Evolutionary conservation across 768 basidiomycete species (phyloP).

Genomic region (Pleurotus djamor): DNA sequence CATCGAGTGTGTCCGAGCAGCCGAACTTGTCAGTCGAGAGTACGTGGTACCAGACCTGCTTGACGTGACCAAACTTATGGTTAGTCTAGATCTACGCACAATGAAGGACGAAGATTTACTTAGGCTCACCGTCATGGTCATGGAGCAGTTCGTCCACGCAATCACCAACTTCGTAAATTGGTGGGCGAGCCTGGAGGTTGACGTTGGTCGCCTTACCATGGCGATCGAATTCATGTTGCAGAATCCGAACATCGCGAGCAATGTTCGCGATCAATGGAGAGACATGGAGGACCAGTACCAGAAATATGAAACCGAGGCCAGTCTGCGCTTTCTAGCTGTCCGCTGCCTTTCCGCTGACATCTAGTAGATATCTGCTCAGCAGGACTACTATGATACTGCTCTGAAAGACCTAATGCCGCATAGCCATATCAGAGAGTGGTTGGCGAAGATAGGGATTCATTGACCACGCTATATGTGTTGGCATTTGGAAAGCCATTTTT

Average conservation of each 20-base stretch:
- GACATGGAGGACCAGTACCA: not conserved
- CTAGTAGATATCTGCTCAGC: not conserved
- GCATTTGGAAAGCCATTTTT: too few species aligned
- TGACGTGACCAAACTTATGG: too few species aligned
- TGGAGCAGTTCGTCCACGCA: not conserved
- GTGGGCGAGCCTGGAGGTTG: not conserved
- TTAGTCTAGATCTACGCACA: not conserved
- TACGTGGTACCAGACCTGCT: too few species aligned
- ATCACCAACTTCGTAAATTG: conserved; percentile 2
- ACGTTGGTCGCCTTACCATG: not conserved
- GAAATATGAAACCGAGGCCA: not conserved
- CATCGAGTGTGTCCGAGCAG: not conserved
- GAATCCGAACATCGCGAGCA: not conserved
- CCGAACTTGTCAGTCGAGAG: not conserved
- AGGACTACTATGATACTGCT: not conserved
- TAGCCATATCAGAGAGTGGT: too few species aligned
- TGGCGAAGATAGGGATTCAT: too few species aligned
- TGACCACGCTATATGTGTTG: too few species aligned
- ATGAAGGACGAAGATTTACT: not conserved
- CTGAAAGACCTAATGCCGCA: not conserved
- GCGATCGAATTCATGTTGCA: not conserved
- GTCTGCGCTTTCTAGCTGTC: not conserved
- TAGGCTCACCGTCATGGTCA: not conserved
- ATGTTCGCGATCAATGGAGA: not conserved
- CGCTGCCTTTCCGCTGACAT: too few species aligned